These are phyloP conservation scores for Umbelopsis ramanniana DNA, from an alignment of 192 early-diverging fungal species.

Conservation along the genomic window DNA sequence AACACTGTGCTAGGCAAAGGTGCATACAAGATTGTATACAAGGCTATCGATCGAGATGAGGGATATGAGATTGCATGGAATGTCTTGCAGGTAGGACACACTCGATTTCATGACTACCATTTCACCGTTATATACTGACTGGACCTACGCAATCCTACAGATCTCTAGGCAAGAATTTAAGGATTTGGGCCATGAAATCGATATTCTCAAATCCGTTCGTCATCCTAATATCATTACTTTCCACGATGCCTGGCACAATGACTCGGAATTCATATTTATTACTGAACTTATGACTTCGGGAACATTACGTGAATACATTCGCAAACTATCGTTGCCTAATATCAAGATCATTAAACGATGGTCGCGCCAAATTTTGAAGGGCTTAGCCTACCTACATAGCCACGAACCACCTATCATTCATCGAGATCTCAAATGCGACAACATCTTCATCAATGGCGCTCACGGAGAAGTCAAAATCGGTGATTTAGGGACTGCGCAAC, in stretches of 20 bases:
- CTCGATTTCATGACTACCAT: too few species aligned
- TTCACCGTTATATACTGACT: too few species aligned
- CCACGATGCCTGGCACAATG: slow-evolving; percentile 76
- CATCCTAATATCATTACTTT: slow-evolving; percentile 87
- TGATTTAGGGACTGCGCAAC: slow-evolving; percentile 80
- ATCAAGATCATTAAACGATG: slow-evolving; percentile 80
- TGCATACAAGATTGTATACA: slow-evolving; percentile 88
- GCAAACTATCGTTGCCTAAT: slow-evolving; percentile 72
- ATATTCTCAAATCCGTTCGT: slow-evolving; percentile 77
- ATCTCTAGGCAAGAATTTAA: slow-evolving; percentile 77
- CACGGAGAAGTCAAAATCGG: slow-evolving; percentile 87
- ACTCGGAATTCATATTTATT: slow-evolving; percentile 78
- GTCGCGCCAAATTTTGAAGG: slow-evolving; percentile 80
- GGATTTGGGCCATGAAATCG: slow-evolving; percentile 74
- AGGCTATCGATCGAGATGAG: slow-evolving; percentile 85
- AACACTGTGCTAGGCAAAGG: slow-evolving; percentile 76
- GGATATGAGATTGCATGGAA: slow-evolving; percentile 94
- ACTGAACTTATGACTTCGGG: slow-evolving; percentile 88
- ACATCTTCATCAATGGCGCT: slow-evolving; percentile 85
- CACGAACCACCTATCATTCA: slow-evolving; percentile 82
- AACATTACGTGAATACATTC: slow-evolving; percentile 80
- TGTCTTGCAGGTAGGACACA: slow-evolving; percentile 65
- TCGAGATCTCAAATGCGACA: slow-evolving; percentile 84
- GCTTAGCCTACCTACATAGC: slow-evolving; percentile 76
- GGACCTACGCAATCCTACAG: slow-evolving; percentile 33